phyloP scores from a whole-genome alignment of 805 yeast species.

The Candida sithepensis region DNA sequence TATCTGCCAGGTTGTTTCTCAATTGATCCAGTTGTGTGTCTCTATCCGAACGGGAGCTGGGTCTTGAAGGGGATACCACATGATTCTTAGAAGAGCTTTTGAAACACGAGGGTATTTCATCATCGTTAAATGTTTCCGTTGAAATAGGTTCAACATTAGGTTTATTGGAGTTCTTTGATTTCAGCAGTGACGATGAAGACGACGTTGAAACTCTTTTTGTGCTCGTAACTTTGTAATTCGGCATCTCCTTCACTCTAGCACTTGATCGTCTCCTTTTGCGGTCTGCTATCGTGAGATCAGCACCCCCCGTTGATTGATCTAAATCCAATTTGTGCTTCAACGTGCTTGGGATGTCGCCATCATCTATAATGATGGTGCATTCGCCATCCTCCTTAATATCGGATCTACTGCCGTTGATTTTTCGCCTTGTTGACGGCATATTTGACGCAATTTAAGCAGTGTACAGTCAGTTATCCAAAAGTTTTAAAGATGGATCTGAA shows the following conservation, averaged over 20 bases:
- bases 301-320: neutral
- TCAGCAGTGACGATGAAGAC: neutral
- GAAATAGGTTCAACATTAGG: neutral
- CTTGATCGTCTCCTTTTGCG: conserved; percentile 14
- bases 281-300: neutral
- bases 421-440: conserved; percentile 3
- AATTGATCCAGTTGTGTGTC: neutral
- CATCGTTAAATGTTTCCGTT: neutral
- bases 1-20: conserved; percentile 37
- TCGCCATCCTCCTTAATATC: neutral
- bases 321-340: neutral
- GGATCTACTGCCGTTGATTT: neutral
- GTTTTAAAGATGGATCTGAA: too few species aligned
- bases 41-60: neutral
- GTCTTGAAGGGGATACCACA: neutral
- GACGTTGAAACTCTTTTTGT: neutral
- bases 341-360: neutral
- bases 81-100: neutral
- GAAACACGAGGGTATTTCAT: conserved; percentile 3
- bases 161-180: neutral
- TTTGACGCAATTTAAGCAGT: neutral
- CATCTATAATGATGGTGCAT: neutral
- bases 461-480: neutral
- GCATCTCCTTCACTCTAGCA: conserved; percentile 10
- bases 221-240: conserved; percentile 9